A percentile compares a stretch with the other conserved stretches of the same genome.
Evolutionary conservation across 2,329 filamentous ascomycete genomes (phyloP).

Genomic region (Stagonosporopsis vannaccii): DNA sequence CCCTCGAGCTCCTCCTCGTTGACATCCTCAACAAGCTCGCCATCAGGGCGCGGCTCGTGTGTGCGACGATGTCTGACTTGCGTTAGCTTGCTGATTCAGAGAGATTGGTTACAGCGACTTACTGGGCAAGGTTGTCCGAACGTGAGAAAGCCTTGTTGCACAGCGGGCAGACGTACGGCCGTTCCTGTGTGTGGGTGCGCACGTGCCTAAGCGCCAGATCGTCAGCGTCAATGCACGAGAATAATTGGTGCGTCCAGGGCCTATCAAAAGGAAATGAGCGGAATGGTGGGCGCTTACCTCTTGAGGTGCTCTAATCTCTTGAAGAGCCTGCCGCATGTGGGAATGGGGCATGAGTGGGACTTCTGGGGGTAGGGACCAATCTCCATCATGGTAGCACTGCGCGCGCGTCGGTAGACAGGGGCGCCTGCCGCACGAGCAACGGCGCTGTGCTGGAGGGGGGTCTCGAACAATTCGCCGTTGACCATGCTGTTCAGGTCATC

Average conservation of each 20-base stretch:
- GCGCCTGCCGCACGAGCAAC: slow-evolving; percentile 67
- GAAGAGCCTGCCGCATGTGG: slow-evolving; percentile 94
- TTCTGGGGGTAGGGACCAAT: slow-evolving; percentile 96
- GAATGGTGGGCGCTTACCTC: slow-evolving; percentile 72
- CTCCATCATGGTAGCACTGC: slow-evolving; percentile 96
- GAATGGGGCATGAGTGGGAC: slow-evolving; percentile 98
- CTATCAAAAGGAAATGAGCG: slow-evolving; percentile 28
- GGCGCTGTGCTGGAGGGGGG: slow-evolving; percentile 63
- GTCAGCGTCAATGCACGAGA: slow-evolving; percentile 56
- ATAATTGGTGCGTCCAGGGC: slow-evolving; percentile 18
- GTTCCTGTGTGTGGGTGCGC: slow-evolving; percentile 98
- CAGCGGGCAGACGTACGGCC: slow-evolving; percentile 95
- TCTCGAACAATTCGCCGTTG: slow-evolving; percentile 48
- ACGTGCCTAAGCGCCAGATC: slow-evolving; percentile 77
- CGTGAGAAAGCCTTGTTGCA: slow-evolving; percentile 99
- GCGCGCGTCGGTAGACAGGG: slow-evolving; percentile 84
- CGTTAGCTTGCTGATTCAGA: slow-evolving; percentile 44
- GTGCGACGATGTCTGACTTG: slow-evolving; percentile 71
- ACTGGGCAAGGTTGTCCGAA: slow-evolving; percentile 99
- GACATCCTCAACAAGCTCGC: slow-evolving; percentile 66
- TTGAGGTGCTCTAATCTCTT: slow-evolving; percentile 99
- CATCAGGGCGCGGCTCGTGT: slow-evolving; percentile 76
- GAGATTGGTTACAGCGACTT: slow-evolving; percentile 50
- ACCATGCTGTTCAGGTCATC: slow-evolving; percentile 68
- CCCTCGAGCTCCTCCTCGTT: slow-evolving; percentile 89